Base-by-base conservation (phyloP, 2,329 filamentous ascomycete species). In the Apiospora sp. region DNA sequence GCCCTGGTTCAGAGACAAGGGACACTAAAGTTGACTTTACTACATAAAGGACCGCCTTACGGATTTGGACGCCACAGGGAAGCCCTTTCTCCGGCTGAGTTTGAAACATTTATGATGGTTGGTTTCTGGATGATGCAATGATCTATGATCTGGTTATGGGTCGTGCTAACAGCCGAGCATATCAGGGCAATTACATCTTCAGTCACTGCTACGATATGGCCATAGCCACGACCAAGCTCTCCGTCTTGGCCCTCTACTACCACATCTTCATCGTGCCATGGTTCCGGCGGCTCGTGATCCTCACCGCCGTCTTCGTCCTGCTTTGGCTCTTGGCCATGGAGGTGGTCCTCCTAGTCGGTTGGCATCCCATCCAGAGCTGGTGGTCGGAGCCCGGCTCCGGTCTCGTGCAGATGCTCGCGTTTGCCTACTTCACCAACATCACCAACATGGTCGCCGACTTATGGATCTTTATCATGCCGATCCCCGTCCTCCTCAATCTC, bases 121-220 rank as follows among this genome's bases (percentile, higher is more conserved):
- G 68, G 74, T 34, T 4, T 14, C 12, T n/a, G 19, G 67, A 14
- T 16, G 16, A 14, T 48, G 8, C 27, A 6, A 13, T 1, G 12
- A 41, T 22, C 13, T 12, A 3, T 19, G 1, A 41, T 64, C 19
- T 41, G 6, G 37, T 10, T 41, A 7, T 41, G 8, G 37, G 37
- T 30, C 37, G 37, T 41, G 10, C 37, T 41, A 41, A 41, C 37
- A 41, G 8, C 37, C 6, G 7, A 41, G 37, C 5, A n/a, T 30
- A 24, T 27, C 51, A 79, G 78, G 78, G 77, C 64, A 77, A 77
- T 67, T 79, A 79, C 67, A 77, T 79, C 37, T 77, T 79, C 68
- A 78, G 75, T 48, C 78, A 79, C 67, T 76, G 79, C 64, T 79
- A 79, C 69, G 75, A 79, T 43, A 72, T 77, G 43, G 77, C 78